Evolutionary conservation across 2,329 filamentous ascomycete genomes (phyloP).

Genomic region (Exophiala aquamarina): DNA sequence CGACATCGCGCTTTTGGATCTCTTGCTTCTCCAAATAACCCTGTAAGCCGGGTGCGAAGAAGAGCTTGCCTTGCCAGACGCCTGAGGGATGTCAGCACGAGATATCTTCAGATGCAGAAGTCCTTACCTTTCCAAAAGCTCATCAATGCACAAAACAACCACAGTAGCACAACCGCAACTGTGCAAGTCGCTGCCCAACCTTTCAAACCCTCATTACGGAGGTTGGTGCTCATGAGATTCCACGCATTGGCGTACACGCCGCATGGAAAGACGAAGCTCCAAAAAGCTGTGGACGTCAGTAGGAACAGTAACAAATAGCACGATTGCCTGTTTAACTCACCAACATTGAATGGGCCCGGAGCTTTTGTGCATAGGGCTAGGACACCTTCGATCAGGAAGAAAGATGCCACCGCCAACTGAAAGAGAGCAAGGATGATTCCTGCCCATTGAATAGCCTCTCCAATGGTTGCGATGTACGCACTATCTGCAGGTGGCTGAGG

Average conservation of each 20-base stretch:
- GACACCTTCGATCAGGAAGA: constrained; percentile 28
- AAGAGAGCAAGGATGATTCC: constrained; percentile 25
- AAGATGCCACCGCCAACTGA: constrained; percentile 27
- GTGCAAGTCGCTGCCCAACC: constrained; percentile 27
- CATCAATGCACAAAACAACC: constrained; percentile 28
- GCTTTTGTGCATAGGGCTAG: constrained; percentile 11
- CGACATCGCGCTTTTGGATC: constrained; percentile 6
- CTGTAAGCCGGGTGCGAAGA: constrained; percentile 29
- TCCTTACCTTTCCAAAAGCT: constrained; percentile 19
- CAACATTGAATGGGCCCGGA: constrained; percentile 28
- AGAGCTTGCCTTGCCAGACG: constrained; percentile 27
- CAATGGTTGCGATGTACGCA: constrained; percentile 15
- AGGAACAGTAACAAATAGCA: no score
- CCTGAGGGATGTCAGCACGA: constrained; percentile 1
- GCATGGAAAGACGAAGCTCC: constrained; percentile 29
- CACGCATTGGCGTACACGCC: constrained; percentile 28
- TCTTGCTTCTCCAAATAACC: constrained; percentile 22
- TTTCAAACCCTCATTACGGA: constrained; percentile 28
- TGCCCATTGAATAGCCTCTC: constrained; percentile 28
- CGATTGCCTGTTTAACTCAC: not conserved
- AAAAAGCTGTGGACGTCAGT: constrained; percentile 12
- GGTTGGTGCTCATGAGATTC: constrained; percentile 20
- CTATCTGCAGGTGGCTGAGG: constrained; percentile 15
- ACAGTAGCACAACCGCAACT: constrained; percentile 22
- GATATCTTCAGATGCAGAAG: not conserved